These are phyloP conservation scores for Geotrichum candidum DNA, from an alignment of 1,139 yeast species.

Conservation along the genomic window DNA sequence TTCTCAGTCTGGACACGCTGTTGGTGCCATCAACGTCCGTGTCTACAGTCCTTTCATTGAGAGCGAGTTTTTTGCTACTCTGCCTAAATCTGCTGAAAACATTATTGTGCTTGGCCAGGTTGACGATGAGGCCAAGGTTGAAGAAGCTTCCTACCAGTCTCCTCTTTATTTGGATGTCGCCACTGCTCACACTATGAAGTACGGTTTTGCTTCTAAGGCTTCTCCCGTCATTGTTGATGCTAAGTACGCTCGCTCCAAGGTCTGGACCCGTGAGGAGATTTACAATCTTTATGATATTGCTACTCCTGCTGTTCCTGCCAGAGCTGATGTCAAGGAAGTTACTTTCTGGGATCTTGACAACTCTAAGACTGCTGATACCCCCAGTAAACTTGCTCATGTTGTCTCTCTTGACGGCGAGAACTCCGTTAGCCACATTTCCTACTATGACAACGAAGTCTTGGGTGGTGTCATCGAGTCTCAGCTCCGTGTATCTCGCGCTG, in stretches of 20 bases:
- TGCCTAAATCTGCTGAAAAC: conserved; percentile 55
- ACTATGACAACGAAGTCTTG: conserved; percentile 60
- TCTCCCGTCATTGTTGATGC: conserved; percentile 28
- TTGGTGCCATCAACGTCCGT: conserved; percentile 68
- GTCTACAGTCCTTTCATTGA: conserved; percentile 62
- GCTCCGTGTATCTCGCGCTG: conserved; percentile 42
- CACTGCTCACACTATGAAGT: conserved; percentile 52
- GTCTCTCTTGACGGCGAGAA: conserved; percentile 60
- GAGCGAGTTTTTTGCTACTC: conserved; percentile 49
- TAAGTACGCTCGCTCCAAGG: conserved; percentile 29
- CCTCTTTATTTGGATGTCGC: conserved; percentile 61
- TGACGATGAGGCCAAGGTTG: conserved; percentile 35
- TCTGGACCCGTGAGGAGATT: conserved; percentile 25
- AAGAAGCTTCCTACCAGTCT: conserved; percentile 30
- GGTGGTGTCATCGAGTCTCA: conserved; percentile 85
- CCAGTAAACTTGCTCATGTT: conserved; percentile 64
- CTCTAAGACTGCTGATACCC: conserved; percentile 41
- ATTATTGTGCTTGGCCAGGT: conserved; percentile 62
- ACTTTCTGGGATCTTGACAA: conserved; percentile 49
- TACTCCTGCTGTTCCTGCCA: conserved; percentile 18
- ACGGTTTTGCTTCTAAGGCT: conserved; percentile 24
- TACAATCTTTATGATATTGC: conserved; percentile 24
- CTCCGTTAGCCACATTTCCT: conserved; percentile 52
- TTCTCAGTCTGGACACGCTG: conserved; percentile 35
- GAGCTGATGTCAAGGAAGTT: conserved; percentile 34